A percentile compares a stretch with the other conserved stretches of the same genome.
These are phyloP conservation scores for Tricharina praecox DNA, from an alignment of 495 filamentous ascomycete genomes.

Conservation along the genomic window DNA sequence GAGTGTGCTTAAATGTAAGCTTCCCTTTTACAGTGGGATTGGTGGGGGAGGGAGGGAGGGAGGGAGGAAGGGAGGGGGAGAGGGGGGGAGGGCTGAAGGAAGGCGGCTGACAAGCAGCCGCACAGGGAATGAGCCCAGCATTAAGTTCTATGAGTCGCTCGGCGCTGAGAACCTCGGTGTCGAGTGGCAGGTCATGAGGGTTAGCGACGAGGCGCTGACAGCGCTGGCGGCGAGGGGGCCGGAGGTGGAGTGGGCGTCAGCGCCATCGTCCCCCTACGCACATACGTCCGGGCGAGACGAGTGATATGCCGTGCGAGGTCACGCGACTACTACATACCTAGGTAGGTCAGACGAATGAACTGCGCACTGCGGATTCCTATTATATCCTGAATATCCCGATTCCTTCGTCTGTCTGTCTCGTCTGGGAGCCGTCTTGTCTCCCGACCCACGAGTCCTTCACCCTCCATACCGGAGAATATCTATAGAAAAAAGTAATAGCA, in stretches of 20 bases:
- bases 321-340: background rate
- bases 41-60: background rate
- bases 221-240: conserved; percentile 38
- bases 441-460: too few species aligned
- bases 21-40: too few species aligned
- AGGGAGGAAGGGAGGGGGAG: too few species aligned
- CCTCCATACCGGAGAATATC: conserved; percentile 7
- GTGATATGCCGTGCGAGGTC: background rate
- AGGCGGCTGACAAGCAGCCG: background rate
- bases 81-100: background rate
- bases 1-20: conserved; percentile 60
- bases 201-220: conserved; percentile 53
- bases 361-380: background rate
- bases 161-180: conserved; percentile 58
- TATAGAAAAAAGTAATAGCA: conserved; percentile 18
- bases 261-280: background rate
- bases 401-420: too few species aligned
- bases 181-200: conserved; percentile 84
- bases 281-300: background rate
- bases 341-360: background rate
- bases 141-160: conserved; percentile 70
- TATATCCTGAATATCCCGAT: background rate
- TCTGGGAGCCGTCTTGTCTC: too few species aligned
- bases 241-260: conserved; percentile 11
- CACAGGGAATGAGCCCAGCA: conserved; percentile 65